Evolutionary conservation across 495 filamentous ascomycete species (phyloP).

Genomic region (Trichoderma asperelloides): DNA sequence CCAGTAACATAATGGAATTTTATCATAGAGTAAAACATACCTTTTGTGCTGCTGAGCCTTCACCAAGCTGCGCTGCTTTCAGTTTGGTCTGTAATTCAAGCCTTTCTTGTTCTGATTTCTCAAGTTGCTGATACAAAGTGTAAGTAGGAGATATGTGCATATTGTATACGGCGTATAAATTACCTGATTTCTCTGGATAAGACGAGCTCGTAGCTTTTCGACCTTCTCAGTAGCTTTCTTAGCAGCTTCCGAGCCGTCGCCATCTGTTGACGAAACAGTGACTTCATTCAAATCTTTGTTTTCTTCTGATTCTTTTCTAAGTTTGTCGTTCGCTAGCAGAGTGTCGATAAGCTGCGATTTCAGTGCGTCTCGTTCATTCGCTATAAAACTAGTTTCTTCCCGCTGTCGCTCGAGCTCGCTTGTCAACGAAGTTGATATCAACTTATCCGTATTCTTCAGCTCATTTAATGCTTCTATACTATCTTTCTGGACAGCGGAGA

Average conservation of each 20-base stretch:
- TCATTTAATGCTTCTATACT: constrained; percentile 37
- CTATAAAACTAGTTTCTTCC: constrained; percentile 28
- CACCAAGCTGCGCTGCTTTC: constrained; percentile 35
- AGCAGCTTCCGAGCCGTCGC: constrained; percentile 11
- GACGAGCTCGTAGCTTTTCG: constrained; percentile 38
- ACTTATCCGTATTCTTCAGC: constrained; percentile 43
- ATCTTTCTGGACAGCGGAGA: constrained; percentile 39
- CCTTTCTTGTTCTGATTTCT: constrained; percentile 40
- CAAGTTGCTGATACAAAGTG: constrained; percentile 31
- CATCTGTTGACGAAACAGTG: constrained; percentile 16
- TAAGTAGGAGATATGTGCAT: background rate
- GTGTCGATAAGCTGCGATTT: constrained; percentile 42
- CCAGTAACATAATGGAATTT: constrained; percentile 11
- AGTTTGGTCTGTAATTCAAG: constrained; percentile 38
- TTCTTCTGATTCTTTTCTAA: constrained; percentile 41
- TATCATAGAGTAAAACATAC: constrained; percentile 24
- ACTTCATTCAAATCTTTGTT: constrained; percentile 29
- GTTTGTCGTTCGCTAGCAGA: constrained; percentile 45
- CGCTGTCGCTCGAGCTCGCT: constrained; percentile 41
- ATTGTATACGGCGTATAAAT: constrained; percentile 14
- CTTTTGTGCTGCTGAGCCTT: constrained; percentile 38
- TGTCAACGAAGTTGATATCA: constrained; percentile 41
- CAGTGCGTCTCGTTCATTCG: constrained; percentile 39
- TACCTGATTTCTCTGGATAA: constrained; percentile 41
- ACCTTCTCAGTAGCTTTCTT: constrained; percentile 37